These are phyloP conservation scores for Meripilus lineatus DNA, from an alignment of 1,284 basidiomycete species.

Conservation along the genomic window DNA sequence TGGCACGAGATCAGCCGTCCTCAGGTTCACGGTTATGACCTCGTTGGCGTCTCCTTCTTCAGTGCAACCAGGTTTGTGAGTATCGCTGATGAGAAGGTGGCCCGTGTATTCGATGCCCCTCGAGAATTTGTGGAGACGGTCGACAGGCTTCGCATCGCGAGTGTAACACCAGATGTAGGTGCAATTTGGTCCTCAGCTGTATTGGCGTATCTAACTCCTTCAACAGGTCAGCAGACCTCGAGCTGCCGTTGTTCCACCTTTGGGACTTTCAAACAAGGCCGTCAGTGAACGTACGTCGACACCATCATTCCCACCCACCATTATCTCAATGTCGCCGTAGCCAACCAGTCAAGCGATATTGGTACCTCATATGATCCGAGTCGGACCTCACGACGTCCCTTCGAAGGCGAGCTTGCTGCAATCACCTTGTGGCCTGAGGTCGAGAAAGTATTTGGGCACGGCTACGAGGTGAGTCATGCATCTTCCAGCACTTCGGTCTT, in stretches of 20 bases:
- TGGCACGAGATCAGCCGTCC: constrained; percentile 92
- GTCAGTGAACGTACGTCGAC: constrained; percentile 50
- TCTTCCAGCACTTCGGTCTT: constrained; percentile 11
- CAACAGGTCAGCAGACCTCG: constrained; percentile 41
- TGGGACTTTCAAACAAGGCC: constrained; percentile 72
- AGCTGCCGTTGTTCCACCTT: constrained; percentile 71
- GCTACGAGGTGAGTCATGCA: constrained; percentile 72
- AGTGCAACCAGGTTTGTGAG: constrained; percentile 76
- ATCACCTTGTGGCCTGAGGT: constrained; percentile 95
- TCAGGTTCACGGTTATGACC: constrained; percentile 93
- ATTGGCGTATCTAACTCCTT: background rate
- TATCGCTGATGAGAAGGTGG: constrained; percentile 90
- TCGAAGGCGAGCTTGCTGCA: constrained; percentile 79
- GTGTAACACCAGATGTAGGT: constrained; percentile 30
- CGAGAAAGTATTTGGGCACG: constrained; percentile 97
- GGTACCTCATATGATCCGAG: constrained; percentile 12
- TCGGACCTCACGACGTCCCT: constrained; percentile 51
- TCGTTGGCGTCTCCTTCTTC: constrained; percentile 78
- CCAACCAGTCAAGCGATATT: background rate
- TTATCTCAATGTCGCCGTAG: background rate
- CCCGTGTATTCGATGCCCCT: constrained; percentile 87
- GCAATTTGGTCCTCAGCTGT: background rate
- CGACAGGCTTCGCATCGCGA: constrained; percentile 43
- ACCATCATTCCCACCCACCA: too few relatives aligned
- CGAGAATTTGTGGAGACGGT: constrained; percentile 66